Percentiles rank a stretch among this genome's conserved stretches.
Evolutionary conservation across 2,329 filamentous ascomycete species (phyloP).

Genomic region (Alternaria infectoria): DNA sequence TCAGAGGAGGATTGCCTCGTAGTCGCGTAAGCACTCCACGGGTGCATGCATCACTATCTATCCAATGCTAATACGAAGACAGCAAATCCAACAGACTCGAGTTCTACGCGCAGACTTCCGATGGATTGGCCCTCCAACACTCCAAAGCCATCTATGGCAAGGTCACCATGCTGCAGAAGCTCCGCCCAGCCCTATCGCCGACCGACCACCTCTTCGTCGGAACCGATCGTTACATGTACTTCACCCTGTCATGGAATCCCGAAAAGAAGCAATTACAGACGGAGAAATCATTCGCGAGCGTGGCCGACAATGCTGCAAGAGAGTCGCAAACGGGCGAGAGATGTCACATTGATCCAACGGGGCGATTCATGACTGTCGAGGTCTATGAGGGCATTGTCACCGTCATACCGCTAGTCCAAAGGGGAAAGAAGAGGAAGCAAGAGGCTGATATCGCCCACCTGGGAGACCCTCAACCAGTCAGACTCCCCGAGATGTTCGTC

Average conservation of each 20-base stretch:
- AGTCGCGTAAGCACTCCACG: conserved; percentile 71
- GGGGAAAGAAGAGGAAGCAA: conserved; percentile 57
- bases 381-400: conserved; percentile 72
- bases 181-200: conserved; percentile 74
- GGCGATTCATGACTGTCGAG: conserved; percentile 70
- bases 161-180: conserved; percentile 81
- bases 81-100: conserved; percentile 85
- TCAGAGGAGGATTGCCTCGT: conserved; percentile 81
- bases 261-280: conserved; percentile 61
- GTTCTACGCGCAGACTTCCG: conserved; percentile 73
- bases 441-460: conserved; percentile 62
- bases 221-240: conserved; percentile 88
- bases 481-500: conserved; percentile 72
- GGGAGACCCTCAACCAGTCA: conserved; percentile 65
- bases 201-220: conserved; percentile 91
- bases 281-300: conserved; percentile 64
- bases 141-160: conserved; percentile 82
- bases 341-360: conserved; percentile 82
- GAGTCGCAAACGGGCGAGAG: conserved; percentile 84
- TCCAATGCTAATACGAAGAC: conserved; percentile 16
- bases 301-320: conserved; percentile 66
- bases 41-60: not conserved
- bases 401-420: conserved; percentile 65
- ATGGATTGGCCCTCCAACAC: conserved; percentile 65
- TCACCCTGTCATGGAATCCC: conserved; percentile 83